Evolutionary conservation across 1,284 basidiomycete genomes (phyloP), one percentile per base, ranked within the genome.

Genomic region (Omphalotus olearius): DNA sequence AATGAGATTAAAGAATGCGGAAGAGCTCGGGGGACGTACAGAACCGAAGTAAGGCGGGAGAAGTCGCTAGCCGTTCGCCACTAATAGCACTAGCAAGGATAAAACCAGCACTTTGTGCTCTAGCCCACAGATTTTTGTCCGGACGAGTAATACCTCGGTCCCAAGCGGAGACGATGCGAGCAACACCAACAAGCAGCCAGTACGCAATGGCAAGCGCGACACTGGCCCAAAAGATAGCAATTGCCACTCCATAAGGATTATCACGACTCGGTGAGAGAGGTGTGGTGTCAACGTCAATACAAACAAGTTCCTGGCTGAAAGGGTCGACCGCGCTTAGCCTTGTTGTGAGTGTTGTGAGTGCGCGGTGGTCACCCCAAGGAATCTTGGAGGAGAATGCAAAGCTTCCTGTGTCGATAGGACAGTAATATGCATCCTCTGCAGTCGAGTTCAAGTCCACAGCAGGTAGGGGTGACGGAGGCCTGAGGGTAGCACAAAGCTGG

Each of bases 71-170:
- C 39, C 91, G 79, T 67, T 95, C 92, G 4, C 95, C 95, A 54
- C 92, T 93, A 56, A 97, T 82, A 1, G 93, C 91, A 67, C 92
- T 93, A n/a, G 91, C 89, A 39, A 95, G 70, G 60, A 96, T 87
- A 59, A 91, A 92, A 3, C 92, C 91, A 4, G 80, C 79, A 67
- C 87, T 90, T 64, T 89, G 83, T n/a, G 85, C 73, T 53, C 78
- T 75, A 16, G 80, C 72, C 83, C 87, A 87, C 37, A 84, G 51
- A 3, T 82, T 82, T 6, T 72, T 72, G 18, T 77, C 79, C 4
- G 76, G 76, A 50, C 80, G 74, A 18, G 75, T 77, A 9, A 81
- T 72, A 20, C 86, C 87, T 50, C 88, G 75, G 18, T 79, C 79
- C 89, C 88, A 91, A 0, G 93, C 91, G 9, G 93, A 91, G 10